Evolutionary conservation across 1,284 basidiomycete genomes (phyloP), one percentile per base, ranked within the genome.

Genomic region (Irpex sp.): DNA sequence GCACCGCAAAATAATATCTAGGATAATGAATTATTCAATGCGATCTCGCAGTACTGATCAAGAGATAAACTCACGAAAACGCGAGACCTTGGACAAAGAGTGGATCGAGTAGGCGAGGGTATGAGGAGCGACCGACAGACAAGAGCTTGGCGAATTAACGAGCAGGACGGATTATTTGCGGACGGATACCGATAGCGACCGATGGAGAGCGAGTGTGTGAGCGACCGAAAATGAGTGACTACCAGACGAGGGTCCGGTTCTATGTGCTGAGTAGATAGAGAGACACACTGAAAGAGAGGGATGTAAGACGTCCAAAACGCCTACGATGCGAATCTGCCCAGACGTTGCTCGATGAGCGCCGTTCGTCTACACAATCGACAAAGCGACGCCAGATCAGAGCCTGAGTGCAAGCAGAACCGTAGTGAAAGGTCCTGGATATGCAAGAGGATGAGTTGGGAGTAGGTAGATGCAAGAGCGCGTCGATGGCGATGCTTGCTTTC

Each of bases 401-500:
- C 50, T 51, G 13, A 19, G 21, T 13, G n/a, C 15, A 51, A 26
- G n/a, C 15, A n/a, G 21, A 13, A 51, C 50, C 50, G 13, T n/a
- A 13, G 39, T 26, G 50, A 54, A 19, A 59, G 61, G 57, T 13
- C 56, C 61, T 26, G 49, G 61, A 7, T 58, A 17, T 59, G 61
- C 63, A 61, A 46, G 56, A 60, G 58, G 61, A 21, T 46, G 62
- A 50, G 63, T 58, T 39, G 15, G 53, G 47, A 59, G 60, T 37
- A 63, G 54, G 7, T 33, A 60, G 35, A 54, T 19, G 68, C 66
- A 64, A 46, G 66, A 67, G 69, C 65, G 58, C 58, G 68, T 68
- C 68, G 69, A 65, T 66, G 66, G 69, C 68, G 67, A 67, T 68
- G 68, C 67, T 63, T 64, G 68, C 68, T 72, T 72, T 69, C 64